phyloP scores from a whole-genome alignment of 2,329 filamentous ascomycete genomes.

The Didymella glomerata region DNA sequence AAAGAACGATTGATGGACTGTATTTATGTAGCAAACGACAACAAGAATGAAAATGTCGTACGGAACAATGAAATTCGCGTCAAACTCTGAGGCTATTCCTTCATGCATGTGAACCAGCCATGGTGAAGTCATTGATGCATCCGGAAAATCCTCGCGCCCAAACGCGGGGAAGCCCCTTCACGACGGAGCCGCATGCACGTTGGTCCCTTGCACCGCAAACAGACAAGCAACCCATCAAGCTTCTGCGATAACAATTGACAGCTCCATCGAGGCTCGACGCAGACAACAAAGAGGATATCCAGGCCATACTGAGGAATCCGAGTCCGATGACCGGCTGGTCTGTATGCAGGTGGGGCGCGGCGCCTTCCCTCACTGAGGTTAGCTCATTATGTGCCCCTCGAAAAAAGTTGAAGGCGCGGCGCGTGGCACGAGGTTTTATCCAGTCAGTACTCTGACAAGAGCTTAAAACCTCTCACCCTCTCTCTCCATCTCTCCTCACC shows the following conservation, averaged over 20 bases:
- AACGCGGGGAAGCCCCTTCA: conserved; percentile 15
- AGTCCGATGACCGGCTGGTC: conserved; percentile 39
- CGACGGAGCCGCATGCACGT: conserved; percentile 13
- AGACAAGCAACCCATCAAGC: conserved; percentile 11
- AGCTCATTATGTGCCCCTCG: conserved; percentile 28
- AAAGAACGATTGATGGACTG: conserved; percentile 35
- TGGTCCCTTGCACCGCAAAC: conserved; percentile 8
- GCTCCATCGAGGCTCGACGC: neutral
- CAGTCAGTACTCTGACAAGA: conserved; percentile 22
- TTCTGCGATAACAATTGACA: neutral
- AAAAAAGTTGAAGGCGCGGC: conserved; percentile 38
- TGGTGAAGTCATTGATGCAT: conserved; percentile 21
- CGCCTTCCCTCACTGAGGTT: conserved; percentile 31
- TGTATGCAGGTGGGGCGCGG: conserved; percentile 21
- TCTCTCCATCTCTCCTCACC: conserved; percentile 12
- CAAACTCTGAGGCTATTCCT: neutral
- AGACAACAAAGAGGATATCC: conserved; percentile 3
- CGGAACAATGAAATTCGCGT: conserved; percentile 4
- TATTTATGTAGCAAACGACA: conserved; percentile 42
- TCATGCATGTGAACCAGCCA: neutral
- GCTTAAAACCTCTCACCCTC: conserved; percentile 26
- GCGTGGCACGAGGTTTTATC: conserved; percentile 24
- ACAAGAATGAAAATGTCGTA: conserved; percentile 31
- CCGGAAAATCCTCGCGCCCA: conserved; percentile 20
- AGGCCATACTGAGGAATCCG: conserved; percentile 16